Evolutionary conservation across 2,329 filamentous ascomycete genomes (phyloP).

Genomic region (Dactylella cylindrospora): DNA sequence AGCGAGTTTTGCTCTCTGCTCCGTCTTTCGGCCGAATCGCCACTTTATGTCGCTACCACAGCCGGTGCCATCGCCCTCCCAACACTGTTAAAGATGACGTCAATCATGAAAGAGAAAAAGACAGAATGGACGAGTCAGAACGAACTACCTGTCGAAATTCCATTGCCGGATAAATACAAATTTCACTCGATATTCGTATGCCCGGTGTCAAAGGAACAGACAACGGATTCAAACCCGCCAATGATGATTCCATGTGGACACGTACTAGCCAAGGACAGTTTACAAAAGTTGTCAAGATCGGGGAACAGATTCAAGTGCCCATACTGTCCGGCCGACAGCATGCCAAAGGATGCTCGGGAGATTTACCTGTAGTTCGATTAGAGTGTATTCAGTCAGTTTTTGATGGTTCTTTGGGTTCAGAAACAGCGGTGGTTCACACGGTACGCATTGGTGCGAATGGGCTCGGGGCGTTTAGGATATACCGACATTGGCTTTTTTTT

Average conservation of each 20-base stretch:
- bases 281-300: constrained; percentile 77
- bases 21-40: constrained; percentile 84
- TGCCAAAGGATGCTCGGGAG: constrained; percentile 72
- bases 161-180: constrained; percentile 64
- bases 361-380: constrained; percentile 63
- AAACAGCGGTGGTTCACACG: background rate
- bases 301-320: constrained; percentile 78
- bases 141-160: constrained; percentile 78
- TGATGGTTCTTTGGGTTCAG: constrained; percentile 5
- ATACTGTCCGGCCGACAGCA: constrained; percentile 73
- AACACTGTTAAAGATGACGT: constrained; percentile 81
- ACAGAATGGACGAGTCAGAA: constrained; percentile 93
- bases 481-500: constrained; percentile 4
- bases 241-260: constrained; percentile 98
- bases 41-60: constrained; percentile 87
- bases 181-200: constrained; percentile 99
- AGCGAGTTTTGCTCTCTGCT: constrained; percentile 92
- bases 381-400: constrained; percentile 4
- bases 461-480: constrained; percentile 22
- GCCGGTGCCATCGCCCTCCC: constrained; percentile 90
- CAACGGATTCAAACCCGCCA: constrained; percentile 85
- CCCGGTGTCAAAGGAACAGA: constrained; percentile 94
- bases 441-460: background rate
- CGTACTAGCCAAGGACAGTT: constrained; percentile 81
- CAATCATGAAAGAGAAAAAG: constrained; percentile 81